phyloP scores from a whole-genome alignment of 768 basidiomycete species.

The Hygrophoropsis aurantiaca region DNA sequence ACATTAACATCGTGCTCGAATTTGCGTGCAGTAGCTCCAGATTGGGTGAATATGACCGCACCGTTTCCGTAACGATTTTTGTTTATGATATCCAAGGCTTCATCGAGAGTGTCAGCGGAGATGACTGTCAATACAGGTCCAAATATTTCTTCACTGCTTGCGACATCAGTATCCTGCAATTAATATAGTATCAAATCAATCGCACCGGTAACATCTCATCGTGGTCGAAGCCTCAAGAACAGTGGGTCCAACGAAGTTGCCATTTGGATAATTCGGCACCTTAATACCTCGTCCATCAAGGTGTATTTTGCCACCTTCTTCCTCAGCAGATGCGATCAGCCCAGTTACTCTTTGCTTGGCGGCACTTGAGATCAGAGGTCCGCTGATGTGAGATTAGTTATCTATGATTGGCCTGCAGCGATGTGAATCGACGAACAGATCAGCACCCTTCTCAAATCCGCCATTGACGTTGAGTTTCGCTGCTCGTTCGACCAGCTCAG shows the following conservation, averaged over 20 bases:
- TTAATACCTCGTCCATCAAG: slow-evolving; percentile 78
- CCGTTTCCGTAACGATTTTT: slow-evolving; percentile 91
- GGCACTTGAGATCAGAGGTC: slow-evolving; percentile 78
- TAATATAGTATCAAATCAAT: slow-evolving; percentile 5
- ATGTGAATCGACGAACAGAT: slow-evolving; percentile 54
- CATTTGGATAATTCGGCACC: slow-evolving; percentile 75
- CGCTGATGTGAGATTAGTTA: slow-evolving; percentile 38
- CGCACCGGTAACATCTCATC: slow-evolving; percentile 88
- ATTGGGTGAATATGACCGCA: slow-evolving; percentile 94
- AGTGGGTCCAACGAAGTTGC: slow-evolving; percentile 95
- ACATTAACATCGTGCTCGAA: slow-evolving; percentile 88
- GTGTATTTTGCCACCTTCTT: slow-evolving; percentile 82
- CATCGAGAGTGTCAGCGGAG: slow-evolving; percentile 80
- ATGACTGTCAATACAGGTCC: slow-evolving; percentile 85
- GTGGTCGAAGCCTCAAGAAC: slow-evolving; percentile 78
- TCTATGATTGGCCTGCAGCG: not conserved
- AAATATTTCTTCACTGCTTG: slow-evolving; percentile 85
- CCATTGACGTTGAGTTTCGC: slow-evolving; percentile 79
- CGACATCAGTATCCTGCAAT: slow-evolving; percentile 4
- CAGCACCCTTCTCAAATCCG: slow-evolving; percentile 85
- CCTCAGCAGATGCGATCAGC: slow-evolving; percentile 70
- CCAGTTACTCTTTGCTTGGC: slow-evolving; percentile 77
- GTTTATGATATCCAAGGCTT: slow-evolving; percentile 89
- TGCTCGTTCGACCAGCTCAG: slow-evolving; percentile 82
- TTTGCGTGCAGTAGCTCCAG: slow-evolving; percentile 90